A percentile compares a stretch with the other conserved stretches of the same genome.
Conservation (phyloP, 306 rosid genomes). For the Senna tora region DNA sequence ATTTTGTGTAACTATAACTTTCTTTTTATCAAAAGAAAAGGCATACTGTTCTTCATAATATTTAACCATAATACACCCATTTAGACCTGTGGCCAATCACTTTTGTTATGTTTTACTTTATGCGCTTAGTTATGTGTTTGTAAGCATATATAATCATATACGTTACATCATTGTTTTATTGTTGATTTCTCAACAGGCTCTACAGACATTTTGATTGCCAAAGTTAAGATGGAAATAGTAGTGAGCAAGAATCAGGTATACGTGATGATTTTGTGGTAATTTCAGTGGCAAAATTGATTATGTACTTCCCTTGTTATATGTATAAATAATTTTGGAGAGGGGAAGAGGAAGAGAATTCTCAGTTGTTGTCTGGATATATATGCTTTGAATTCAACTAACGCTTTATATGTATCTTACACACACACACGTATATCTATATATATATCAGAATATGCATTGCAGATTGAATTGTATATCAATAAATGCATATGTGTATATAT, state of each 20-base stretch:
- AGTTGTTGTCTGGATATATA: constrained; percentile 7
- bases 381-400: not conserved
- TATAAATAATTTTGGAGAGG: constrained; percentile 10
- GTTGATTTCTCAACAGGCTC: constrained; percentile 56
- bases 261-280: constrained; percentile 21
- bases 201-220: constrained; percentile 73
- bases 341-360: constrained; percentile 4
- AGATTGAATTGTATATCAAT: no score
- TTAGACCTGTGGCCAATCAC: constrained; percentile 21
- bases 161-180: constrained; percentile 13
- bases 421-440: no score
- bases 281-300: constrained; percentile 3
- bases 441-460: no score
- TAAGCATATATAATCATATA: constrained; percentile 5
- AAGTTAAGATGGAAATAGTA: constrained; percentile 94
- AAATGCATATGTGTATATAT: no score
- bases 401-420: not conserved
- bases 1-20: not conserved
- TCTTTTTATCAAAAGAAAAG: not conserved
- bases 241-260: constrained; percentile 76
- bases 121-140: not conserved
- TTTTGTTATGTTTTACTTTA: not conserved
- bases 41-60: not conserved
- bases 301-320: not conserved
- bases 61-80: constrained; percentile 21